A percentile compares a stretch with the other conserved stretches of the same genome.
Conservation (phyloP, 129 eudicot species). For the Escallonia rubra region DNA sequence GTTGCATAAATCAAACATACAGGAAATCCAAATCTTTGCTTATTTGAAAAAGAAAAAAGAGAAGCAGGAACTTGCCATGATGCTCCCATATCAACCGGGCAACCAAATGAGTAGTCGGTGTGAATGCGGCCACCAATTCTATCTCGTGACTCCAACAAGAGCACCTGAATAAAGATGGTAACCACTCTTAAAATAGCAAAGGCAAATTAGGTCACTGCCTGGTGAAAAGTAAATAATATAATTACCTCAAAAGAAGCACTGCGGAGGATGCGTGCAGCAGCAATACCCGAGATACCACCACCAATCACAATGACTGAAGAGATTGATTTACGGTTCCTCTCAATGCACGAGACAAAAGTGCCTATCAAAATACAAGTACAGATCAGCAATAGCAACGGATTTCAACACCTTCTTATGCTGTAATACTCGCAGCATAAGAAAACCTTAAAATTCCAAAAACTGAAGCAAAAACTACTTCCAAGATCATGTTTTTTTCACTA, state of each 20-base stretch:
- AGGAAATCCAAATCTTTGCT: constrained; percentile 1
- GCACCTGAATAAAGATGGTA: constrained; percentile 40
- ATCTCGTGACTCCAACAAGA: constrained; percentile 89
- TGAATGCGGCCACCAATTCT: constrained; percentile 95
- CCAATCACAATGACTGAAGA: constrained; percentile 90
- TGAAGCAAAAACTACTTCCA: too few relatives aligned
- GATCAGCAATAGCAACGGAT: constrained; percentile 8
- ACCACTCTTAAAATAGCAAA: background rate
- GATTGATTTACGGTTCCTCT: constrained; percentile 40
- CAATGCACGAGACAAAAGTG: constrained; percentile 48
- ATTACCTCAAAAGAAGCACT: constrained; percentile 81
- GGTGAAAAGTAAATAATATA: background rate
- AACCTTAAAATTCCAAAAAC: too few relatives aligned
- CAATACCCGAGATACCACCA: constrained; percentile 91
- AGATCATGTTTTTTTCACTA: too few relatives aligned
- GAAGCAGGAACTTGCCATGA: constrained; percentile 55
- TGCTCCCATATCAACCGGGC: constrained; percentile 98
- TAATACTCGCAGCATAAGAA: too few relatives aligned
- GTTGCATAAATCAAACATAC: background rate
- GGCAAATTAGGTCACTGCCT: too few relatives aligned
- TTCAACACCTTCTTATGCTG: background rate
- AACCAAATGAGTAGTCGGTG: constrained; percentile 95
- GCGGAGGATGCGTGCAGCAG: constrained; percentile 75
- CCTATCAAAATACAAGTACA: constrained; percentile 31
- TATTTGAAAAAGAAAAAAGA: constrained; percentile 4